Evolutionary conservation across 1,284 basidiomycete species (phyloP), one percentile per base, ranked within the genome.

Genomic region (Tylopilus orsonianus): DNA sequence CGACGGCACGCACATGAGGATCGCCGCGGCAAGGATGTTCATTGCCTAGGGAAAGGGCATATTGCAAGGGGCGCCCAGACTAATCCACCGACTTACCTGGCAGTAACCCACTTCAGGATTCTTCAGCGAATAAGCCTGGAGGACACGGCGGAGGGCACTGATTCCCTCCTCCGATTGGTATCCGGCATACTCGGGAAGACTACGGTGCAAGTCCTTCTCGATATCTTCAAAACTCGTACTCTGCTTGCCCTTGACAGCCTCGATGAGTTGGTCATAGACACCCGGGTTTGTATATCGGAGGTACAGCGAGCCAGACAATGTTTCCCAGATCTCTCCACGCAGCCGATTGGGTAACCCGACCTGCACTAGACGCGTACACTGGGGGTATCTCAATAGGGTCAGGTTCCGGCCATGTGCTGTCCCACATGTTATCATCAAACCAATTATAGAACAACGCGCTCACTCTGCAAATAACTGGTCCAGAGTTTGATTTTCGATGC

Each of bases 281-380:
- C 94, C 90, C 1, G 90, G 92, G 56, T 97, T 87, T 38, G 84
- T 78, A 60, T 92, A 94, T 9, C 97, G 92, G 22, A 97, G 82
- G 67, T 86, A 95, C 49, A 98, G 78, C 1, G 95, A 97, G 1
- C 97, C 97, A 7, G 93, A 96, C 23, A 97, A 81, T 1, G 94
- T 89, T 70, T 99, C 97, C 97, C 97, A 99, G 71, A 99, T 88
- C 69, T 99, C 97, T 13, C 97, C 97, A 32, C 97, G 85, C 9
- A 99, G 78, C 19, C 93, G 80, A 61, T 97, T 97, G 0, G 97
- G 97, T 8, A 99, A 77, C 46, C 97, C 97, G 47, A 99, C 97
- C 72, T 98, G 97, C 2, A 99, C 87, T 14, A 99, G 81, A 18
- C 97, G 86, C 33, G 95, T 96, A 66, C 94, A 96, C 66, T 97